phyloP scores from a whole-genome alignment of 768 basidiomycete species.

The Lactarius indigo region DNA sequence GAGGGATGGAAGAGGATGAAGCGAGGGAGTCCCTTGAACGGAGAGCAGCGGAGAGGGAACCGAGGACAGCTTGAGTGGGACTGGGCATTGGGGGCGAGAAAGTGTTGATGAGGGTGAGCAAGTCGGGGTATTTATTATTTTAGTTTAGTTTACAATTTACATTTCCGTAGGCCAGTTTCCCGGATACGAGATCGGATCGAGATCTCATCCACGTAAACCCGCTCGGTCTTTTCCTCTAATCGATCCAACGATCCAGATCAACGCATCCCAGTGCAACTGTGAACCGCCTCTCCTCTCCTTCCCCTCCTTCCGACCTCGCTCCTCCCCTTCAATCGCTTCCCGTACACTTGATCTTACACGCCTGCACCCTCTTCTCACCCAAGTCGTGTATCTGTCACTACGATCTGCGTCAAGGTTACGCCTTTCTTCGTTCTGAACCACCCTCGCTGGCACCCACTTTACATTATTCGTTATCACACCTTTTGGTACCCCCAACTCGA shows the following conservation, averaged over 20 bases:
- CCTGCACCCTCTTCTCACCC: neutral
- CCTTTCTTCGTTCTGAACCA: neutral
- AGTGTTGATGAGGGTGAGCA: constrained; percentile 7
- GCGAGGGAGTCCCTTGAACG: constrained; percentile 19
- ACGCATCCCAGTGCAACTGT: neutral
- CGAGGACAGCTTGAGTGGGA: constrained; percentile 11
- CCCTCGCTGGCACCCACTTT: neutral
- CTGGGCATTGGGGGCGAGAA: constrained; percentile 1
- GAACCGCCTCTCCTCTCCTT: constrained; percentile 3
- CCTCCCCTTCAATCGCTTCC: neutral
- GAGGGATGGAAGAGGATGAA: constrained; percentile 21
- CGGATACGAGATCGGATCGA: constrained; percentile 9
- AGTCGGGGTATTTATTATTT: constrained; percentile 17
- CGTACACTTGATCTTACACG: neutral
- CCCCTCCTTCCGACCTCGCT: neutral
- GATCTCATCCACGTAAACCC: constrained; percentile 21
- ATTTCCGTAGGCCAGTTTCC: neutral
- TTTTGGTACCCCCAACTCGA: neutral
- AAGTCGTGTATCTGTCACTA: neutral
- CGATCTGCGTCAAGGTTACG: neutral
- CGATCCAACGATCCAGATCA: constrained; percentile 12
- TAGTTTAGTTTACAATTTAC: neutral
- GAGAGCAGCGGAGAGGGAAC: constrained; percentile 21
- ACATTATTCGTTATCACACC: neutral
- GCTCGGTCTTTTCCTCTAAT: constrained; percentile 21